phyloP scores from a whole-genome alignment of 1,139 yeast genomes.

The Insectozyma bohioensis region DNA sequence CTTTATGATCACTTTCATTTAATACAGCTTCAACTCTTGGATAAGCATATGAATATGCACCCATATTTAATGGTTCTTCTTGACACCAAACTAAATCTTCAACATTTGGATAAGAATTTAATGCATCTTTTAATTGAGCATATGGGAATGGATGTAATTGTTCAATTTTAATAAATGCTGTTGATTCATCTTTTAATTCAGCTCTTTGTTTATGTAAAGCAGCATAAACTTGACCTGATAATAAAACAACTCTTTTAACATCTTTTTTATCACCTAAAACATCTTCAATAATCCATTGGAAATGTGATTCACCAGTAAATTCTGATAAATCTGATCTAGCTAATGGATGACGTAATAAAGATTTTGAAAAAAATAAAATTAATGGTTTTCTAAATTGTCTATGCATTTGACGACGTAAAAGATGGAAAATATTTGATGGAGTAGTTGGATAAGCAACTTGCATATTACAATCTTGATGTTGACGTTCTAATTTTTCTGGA shows the following conservation, averaged over 20 bases:
- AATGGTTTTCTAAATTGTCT: conserved; percentile 99
- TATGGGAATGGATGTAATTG: conserved; percentile 99
- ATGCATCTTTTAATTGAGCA: conserved; percentile 84
- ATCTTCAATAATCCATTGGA: conserved; percentile 96
- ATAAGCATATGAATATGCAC: conserved; percentile 73
- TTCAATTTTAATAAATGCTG: conserved; percentile 88
- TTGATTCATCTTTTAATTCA: conserved; percentile 67
- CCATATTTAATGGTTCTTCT: conserved; percentile 99
- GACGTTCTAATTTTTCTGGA: conserved; percentile 85
- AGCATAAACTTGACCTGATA: conserved; percentile 94
- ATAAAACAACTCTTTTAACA: conserved; percentile 81
- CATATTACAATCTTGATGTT: conserved; percentile 98
- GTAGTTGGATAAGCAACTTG: conserved; percentile 98
- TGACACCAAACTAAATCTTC: conserved; percentile 96
- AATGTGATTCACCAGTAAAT: conserved; percentile 87
- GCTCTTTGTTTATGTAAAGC: conserved; percentile 89
- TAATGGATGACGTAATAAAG: conserved; percentile 94
- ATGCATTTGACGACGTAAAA: conserved; percentile 98
- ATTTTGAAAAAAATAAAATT: conserved; percentile 85
- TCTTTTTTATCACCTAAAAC: conserved; percentile 76
- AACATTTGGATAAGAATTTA: conserved; percentile 76
- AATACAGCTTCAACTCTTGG: conserved; percentile 83
- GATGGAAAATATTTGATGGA: conserved; percentile 95
- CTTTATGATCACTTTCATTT: conserved; percentile 67
- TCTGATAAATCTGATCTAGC: conserved; percentile 85